A percentile compares a stretch with the other conserved stretches of the same genome.
phyloP scores from a whole-genome alignment of 148 eudicot genomes.

The Nyssa sinensis region DNA sequence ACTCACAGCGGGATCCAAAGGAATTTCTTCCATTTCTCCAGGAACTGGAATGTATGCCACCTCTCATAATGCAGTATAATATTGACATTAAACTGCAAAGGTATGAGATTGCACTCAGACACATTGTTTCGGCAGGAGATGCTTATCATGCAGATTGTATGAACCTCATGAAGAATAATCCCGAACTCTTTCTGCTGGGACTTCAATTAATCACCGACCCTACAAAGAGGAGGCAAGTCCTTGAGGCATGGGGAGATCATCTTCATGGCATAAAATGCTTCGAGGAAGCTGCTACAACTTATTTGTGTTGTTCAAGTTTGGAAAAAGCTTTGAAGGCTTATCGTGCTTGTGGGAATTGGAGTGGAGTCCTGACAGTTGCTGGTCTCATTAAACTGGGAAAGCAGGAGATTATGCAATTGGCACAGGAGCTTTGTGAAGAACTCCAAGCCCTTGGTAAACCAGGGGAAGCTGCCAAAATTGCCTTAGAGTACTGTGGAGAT shows the following conservation, averaged over 20 bases:
- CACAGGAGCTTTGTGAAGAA: constrained; percentile 88
- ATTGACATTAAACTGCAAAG: constrained; percentile 79
- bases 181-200: constrained; percentile 74
- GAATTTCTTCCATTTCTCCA: constrained; percentile 96
- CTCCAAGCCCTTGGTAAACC: constrained; percentile 90
- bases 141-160: constrained; percentile 62
- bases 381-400: constrained; percentile 74
- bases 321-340: constrained; percentile 91
- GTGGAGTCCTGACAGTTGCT: constrained; percentile 79
- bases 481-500: constrained; percentile 92
- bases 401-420: constrained; percentile 69
- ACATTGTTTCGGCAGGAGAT: constrained; percentile 76
- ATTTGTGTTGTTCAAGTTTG: constrained; percentile 62
- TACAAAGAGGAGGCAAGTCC: constrained; percentile 54
- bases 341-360: constrained; percentile 83
- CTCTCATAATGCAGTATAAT: constrained; percentile 65
- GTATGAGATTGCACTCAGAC: constrained; percentile 75
- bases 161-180: constrained; percentile 71
- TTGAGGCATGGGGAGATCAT: constrained; percentile 97
- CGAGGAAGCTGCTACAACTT: constrained; percentile 93
- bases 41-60: constrained; percentile 72
- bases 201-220: constrained; percentile 61
- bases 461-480: constrained; percentile 85
- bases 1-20: constrained; percentile 90
- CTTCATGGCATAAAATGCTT: constrained; percentile 64